Conservation (phyloP, 2,329 filamentous ascomycete species). For the Blumeria hordei region DNA sequence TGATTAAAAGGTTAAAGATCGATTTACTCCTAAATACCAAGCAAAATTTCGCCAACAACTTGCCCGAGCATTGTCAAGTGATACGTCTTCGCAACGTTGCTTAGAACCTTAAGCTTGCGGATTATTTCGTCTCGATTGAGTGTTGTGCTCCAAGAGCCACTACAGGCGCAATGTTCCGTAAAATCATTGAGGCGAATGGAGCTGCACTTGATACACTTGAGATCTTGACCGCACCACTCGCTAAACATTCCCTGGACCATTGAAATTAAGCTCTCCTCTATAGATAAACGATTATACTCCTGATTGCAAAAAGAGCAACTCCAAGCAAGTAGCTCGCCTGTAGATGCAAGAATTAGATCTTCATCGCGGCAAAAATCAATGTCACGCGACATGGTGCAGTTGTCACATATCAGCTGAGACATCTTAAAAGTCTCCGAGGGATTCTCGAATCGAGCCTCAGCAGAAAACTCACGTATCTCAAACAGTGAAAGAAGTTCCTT, state of each 20-base stretch:
- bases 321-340: slow-evolving; percentile 25
- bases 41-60: slow-evolving; percentile 42
- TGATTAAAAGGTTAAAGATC: too few relatives aligned
- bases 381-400: slow-evolving; percentile 73
- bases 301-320: slow-evolving; percentile 51
- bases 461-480: slow-evolving; percentile 81
- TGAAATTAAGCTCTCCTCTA: slow-evolving; percentile 64
- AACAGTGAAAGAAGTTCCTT: slow-evolving; percentile 79
- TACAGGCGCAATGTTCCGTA: slow-evolving; percentile 89
- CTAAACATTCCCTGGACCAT: slow-evolving; percentile 51
- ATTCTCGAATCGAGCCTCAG: slow-evolving; percentile 70
- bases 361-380: slow-evolving; percentile 83
- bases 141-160: slow-evolving; percentile 58
- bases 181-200: slow-evolving; percentile 75
- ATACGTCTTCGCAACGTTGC: slow-evolving; percentile 54
- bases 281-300: slow-evolving; percentile 50
- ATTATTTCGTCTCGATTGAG: slow-evolving; percentile 41
- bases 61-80: slow-evolving; percentile 57
- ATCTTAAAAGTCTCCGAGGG: slow-evolving; percentile 55
- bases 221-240: slow-evolving; percentile 71
- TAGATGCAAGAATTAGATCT: slow-evolving; percentile 35
- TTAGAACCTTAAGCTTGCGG: slow-evolving; percentile 42
- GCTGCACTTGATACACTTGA: slow-evolving; percentile 49
- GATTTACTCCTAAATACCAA: slow-evolving; percentile 8
- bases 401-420: slow-evolving; percentile 58